These are phyloP conservation scores for Magnaporthiopsis incrustans DNA, from an alignment of 2,329 filamentous ascomycete genomes.

Conservation along the genomic window DNA sequence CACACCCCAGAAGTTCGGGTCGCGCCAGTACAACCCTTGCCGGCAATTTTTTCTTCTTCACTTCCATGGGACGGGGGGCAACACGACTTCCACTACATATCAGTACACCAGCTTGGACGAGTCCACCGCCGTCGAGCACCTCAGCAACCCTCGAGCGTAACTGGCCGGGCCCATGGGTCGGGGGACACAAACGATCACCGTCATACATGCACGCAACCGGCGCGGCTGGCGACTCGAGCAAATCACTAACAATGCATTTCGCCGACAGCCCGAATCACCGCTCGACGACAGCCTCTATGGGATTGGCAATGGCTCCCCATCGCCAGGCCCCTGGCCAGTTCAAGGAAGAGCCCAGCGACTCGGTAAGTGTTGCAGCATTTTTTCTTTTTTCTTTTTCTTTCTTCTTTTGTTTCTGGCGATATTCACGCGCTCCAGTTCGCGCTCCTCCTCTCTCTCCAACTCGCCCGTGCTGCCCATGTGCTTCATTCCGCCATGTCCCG, in stretches of 20 bases:
- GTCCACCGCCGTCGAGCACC: background rate
- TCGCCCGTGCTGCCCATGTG: background rate
- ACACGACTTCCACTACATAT: slow-evolving; percentile 2
- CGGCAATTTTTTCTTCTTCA: background rate
- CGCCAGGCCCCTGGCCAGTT: slow-evolving; percentile 34
- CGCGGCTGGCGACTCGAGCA: background rate
- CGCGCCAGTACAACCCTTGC: slow-evolving; percentile 7
- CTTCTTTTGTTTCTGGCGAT: no score
- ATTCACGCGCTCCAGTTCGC: no score
- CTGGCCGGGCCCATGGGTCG: background rate
- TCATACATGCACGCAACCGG: slow-evolving; percentile 4
- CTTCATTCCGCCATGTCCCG: background rate
- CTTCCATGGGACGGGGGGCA: slow-evolving; percentile 1
- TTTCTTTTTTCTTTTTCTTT: no score
- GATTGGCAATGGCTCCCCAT: slow-evolving; percentile 38
- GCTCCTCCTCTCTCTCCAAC: no score
- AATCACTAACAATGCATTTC: background rate
- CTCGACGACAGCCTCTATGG: slow-evolving; percentile 20
- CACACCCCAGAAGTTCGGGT: background rate
- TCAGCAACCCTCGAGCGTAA: background rate
- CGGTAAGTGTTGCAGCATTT: slow-evolving; percentile 25
- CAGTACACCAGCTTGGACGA: slow-evolving; percentile 1
- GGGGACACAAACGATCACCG: background rate
- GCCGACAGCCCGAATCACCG: background rate
- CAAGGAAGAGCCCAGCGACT: slow-evolving; percentile 34